Evolutionary conservation across 495 filamentous ascomycete genomes (phyloP).

Genomic region (Penicillium steckii): DNA sequence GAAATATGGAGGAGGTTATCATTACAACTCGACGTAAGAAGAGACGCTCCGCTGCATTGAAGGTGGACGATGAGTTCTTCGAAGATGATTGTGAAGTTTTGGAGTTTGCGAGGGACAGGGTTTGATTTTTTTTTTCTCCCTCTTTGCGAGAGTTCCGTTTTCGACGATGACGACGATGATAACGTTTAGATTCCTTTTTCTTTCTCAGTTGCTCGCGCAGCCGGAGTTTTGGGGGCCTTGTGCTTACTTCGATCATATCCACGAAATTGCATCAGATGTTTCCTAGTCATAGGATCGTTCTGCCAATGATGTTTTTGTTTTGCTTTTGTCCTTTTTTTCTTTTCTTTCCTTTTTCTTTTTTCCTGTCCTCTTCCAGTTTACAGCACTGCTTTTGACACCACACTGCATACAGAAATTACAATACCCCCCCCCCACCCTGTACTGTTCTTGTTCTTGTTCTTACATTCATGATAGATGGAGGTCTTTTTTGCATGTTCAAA

Average conservation of each 20-base stretch:
- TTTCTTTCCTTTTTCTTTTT: conserved; percentile 6
- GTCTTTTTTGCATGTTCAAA: conserved; percentile 3
- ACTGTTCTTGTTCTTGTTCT: conserved; percentile 8
- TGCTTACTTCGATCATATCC: conserved; percentile 6
- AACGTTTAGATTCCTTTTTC: too few relatives aligned
- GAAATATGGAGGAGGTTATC: conserved; percentile 73
- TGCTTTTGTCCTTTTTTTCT: background rate
- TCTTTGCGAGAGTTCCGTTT: too few relatives aligned
- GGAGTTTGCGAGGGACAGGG: conserved; percentile 84
- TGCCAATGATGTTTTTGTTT: background rate
- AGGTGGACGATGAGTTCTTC: conserved; percentile 81
- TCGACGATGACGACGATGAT: too few relatives aligned
- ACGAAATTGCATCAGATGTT: conserved; percentile 24
- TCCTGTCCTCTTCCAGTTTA: conserved; percentile 8
- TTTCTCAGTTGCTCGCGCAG: too few relatives aligned
- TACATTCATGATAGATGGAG: conserved; percentile 19
- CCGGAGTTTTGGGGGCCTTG: conserved; percentile 12
- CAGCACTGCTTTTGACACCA: conserved; percentile 1
- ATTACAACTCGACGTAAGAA: conserved; percentile 74
- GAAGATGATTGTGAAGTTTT: conserved; percentile 92
- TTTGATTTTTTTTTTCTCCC: conserved; percentile 44
- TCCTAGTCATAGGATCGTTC: conserved; percentile 6
- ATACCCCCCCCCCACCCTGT: conserved; percentile 22
- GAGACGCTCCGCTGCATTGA: conserved; percentile 37
- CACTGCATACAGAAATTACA: conserved; percentile 25